Conservation (phyloP, 1,284 basidiomycete genomes). For the Trametes sp. region DNA sequence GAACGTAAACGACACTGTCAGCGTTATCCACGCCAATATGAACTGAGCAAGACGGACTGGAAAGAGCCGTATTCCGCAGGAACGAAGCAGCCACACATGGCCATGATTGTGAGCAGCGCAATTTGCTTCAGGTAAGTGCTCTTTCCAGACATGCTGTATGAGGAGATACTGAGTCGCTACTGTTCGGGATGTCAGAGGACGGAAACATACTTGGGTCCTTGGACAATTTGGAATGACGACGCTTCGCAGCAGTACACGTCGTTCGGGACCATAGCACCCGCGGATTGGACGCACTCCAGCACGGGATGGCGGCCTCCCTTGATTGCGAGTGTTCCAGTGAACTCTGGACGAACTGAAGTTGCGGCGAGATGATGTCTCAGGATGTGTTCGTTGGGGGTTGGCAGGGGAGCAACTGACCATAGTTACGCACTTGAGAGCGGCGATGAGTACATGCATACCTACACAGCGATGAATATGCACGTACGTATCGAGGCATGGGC, state of each 20-base stretch:
- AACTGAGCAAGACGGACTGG: slow-evolving; percentile 48
- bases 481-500: slow-evolving; percentile 81
- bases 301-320: slow-evolving; percentile 89
- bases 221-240: slow-evolving; percentile 87
- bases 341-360: slow-evolving; percentile 89
- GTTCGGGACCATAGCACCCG: slow-evolving; percentile 81
- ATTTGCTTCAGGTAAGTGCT: slow-evolving; percentile 92
- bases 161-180: neutral
- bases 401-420: slow-evolving; percentile 56
- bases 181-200: neutral
- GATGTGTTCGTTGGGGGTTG: too few relatives aligned
- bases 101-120: slow-evolving; percentile 85
- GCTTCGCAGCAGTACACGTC: slow-evolving; percentile 87
- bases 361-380: too few relatives aligned
- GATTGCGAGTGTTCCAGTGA: slow-evolving; percentile 85
- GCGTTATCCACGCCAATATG: neutral
- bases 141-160: slow-evolving; percentile 64
- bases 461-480: slow-evolving; percentile 49
- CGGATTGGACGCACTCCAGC: slow-evolving; percentile 75
- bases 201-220: slow-evolving; percentile 84
- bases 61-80: slow-evolving; percentile 92
- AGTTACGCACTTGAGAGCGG: slow-evolving; percentile 60
- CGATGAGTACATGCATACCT: neutral
- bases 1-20: neutral
- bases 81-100: slow-evolving; percentile 90